A percentile compares a stretch with the other conserved stretches of the same genome.
Conservation (phyloP, 148 eudicot genomes). For the Bassia scoparia region DNA sequence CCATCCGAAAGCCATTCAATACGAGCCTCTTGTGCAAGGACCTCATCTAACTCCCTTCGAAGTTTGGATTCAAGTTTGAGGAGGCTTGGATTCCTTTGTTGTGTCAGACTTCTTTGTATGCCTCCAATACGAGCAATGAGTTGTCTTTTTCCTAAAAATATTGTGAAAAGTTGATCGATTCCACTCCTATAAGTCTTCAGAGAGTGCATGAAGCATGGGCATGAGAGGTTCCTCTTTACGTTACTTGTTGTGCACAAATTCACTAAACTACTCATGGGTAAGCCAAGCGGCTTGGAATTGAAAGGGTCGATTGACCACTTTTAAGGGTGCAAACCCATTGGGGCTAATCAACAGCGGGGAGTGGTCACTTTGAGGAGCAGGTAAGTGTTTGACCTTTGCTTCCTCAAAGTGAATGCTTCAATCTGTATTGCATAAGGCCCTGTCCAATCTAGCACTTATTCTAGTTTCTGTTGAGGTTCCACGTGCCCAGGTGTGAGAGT, state of each 20-base stretch:
- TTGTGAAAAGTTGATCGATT: not conserved
- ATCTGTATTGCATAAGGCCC: not conserved
- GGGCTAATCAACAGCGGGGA: not conserved
- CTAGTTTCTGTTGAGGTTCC: not conserved
- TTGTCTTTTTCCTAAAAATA: not conserved
- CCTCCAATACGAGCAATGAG: not conserved
- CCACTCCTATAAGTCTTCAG: not conserved
- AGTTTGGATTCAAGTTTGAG: not conserved
- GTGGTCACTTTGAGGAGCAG: not conserved
- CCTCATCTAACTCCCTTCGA: not conserved
- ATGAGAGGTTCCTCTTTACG: not conserved
- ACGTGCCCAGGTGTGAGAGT: not conserved
- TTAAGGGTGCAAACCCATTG: not conserved
- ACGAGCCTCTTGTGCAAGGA: not conserved
- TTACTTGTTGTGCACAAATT: not conserved
- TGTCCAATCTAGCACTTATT: not conserved
- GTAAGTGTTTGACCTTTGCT: not conserved
- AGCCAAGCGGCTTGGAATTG: slow-evolving; percentile 9
- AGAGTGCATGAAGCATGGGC: not conserved
- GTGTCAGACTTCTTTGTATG: not conserved
- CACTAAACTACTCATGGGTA: not conserved
- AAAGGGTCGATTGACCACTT: not conserved
- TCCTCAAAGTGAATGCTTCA: not conserved
- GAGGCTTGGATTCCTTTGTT: not conserved
- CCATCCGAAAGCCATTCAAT: not conserved